Evolutionary conservation across 176 grass and related monocot genomes (phyloP).

Genomic region (Avena atlantica): DNA sequence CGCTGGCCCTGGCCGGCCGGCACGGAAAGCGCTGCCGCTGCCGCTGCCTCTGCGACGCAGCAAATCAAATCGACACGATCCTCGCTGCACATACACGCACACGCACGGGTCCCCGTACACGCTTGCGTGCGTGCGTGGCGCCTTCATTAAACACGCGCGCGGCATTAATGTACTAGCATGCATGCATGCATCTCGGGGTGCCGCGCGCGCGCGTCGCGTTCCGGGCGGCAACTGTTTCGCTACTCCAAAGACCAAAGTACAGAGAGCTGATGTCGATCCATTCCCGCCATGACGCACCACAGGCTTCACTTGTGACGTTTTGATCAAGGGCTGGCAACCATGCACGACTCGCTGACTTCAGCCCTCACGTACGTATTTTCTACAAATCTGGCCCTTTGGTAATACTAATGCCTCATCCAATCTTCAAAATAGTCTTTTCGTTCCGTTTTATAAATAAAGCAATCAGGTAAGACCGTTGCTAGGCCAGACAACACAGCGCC

Average conservation of each 20-base stretch:
- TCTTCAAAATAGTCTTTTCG: no score
- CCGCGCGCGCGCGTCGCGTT: not conserved
- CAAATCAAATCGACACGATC: slow-evolving; percentile 10
- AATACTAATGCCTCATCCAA: no score
- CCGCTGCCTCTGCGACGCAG: not conserved
- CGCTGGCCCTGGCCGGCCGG: not conserved
- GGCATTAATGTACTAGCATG: slow-evolving; percentile 6
- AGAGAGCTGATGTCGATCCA: not conserved
- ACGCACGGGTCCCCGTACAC: not conserved
- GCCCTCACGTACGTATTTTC: no score
- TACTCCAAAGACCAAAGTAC: not conserved
- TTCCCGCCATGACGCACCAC: no score
- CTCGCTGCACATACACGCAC: not conserved
- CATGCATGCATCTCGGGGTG: not conserved
- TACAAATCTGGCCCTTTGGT: no score
- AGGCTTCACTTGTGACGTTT: no score
- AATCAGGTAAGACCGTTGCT: no score
- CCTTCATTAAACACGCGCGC: not conserved
- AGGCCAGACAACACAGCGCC: no score
- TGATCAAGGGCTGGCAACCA: no score
- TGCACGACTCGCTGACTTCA: no score
- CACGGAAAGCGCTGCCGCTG: slow-evolving; percentile 48
- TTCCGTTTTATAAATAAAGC: no score
- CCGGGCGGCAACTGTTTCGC: not conserved
- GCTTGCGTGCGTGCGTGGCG: not conserved